Percentiles rank a stretch among this genome's conserved stretches.
phyloP scores from a whole-genome alignment of 164 flowering plant species.

The Nymphaea thermarum region DNA sequence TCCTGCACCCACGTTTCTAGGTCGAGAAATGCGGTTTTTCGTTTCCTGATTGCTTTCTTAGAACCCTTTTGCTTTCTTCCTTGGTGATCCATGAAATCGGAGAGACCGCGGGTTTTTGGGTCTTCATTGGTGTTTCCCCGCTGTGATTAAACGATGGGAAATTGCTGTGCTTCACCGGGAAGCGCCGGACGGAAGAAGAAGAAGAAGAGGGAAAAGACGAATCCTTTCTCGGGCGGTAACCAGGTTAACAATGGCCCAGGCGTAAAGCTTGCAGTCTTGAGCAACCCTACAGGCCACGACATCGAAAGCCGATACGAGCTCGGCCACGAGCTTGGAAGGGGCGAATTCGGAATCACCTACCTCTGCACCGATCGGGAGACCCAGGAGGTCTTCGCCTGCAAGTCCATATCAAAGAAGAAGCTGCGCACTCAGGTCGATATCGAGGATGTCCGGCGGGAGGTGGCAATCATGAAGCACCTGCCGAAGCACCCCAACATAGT shows the following conservation, averaged over 20 bases:
- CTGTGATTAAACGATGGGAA: slow-evolving; percentile 45
- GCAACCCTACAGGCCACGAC: slow-evolving; percentile 53
- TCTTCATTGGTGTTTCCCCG: not conserved
- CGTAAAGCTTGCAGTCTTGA: slow-evolving; percentile 38
- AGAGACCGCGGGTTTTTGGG: not conserved
- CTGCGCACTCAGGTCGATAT: slow-evolving; percentile 64
- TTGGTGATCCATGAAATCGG: not conserved
- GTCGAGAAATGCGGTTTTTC: not conserved
- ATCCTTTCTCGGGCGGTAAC: slow-evolving; percentile 52
- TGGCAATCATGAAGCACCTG: slow-evolving; percentile 73
- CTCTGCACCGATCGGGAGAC: slow-evolving; percentile 54
- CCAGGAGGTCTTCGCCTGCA: slow-evolving; percentile 55
- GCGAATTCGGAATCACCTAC: slow-evolving; percentile 78
- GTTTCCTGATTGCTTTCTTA: not conserved
- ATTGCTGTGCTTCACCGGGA: slow-evolving; percentile 57
- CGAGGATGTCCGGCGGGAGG: slow-evolving; percentile 85
- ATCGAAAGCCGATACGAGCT: slow-evolving; percentile 49
- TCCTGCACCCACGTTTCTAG: too few relatives aligned
- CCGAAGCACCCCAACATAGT: slow-evolving; percentile 71
- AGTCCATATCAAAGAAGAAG: slow-evolving; percentile 82
- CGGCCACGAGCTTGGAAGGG: slow-evolving; percentile 75
- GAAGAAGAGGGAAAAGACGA: slow-evolving; percentile 30
- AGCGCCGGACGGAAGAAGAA: slow-evolving; percentile 16
- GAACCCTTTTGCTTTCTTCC: not conserved
- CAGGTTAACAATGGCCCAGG: slow-evolving; percentile 15